Conservation (phyloP, 495 filamentous ascomycete genomes). For the Trichoderma virens region DNA sequence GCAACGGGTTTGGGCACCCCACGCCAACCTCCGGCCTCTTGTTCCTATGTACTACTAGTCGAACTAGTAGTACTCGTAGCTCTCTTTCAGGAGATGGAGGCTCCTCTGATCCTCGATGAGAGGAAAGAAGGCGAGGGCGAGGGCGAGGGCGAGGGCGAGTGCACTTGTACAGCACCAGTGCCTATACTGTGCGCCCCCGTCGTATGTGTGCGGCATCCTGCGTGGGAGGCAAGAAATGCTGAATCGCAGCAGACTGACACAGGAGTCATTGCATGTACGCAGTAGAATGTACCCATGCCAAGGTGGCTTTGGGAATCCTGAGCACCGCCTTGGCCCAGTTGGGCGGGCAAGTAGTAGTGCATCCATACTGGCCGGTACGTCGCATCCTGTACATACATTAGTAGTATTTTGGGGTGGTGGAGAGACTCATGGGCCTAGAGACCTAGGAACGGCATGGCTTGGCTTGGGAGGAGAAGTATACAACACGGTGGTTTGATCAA, state of each 20-base stretch:
- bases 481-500: neutral
- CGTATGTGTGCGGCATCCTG: neutral
- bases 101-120: neutral
- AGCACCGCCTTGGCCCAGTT: neutral
- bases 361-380: neutral
- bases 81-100: slow-evolving; percentile 2
- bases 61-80: neutral
- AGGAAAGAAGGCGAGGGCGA: neutral
- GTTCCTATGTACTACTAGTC: too few relatives aligned
- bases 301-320: neutral
- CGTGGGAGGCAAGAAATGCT: neutral
- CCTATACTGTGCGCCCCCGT: neutral
- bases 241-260: neutral
- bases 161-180: too few relatives aligned
- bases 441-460: neutral
- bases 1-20: slow-evolving; percentile 7
- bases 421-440: neutral
- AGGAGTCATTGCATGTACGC: neutral
- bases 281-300: neutral
- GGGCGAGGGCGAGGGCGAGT: too few relatives aligned
- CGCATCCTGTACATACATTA: neutral
- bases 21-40: neutral
- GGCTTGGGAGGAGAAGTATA: neutral
- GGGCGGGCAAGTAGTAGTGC: neutral
- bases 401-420: neutral